Evolutionary conservation across 2,329 filamentous ascomycete genomes (phyloP), one percentile per base, ranked within the genome.

Genomic region (Biscogniauxia mediterranea): DNA sequence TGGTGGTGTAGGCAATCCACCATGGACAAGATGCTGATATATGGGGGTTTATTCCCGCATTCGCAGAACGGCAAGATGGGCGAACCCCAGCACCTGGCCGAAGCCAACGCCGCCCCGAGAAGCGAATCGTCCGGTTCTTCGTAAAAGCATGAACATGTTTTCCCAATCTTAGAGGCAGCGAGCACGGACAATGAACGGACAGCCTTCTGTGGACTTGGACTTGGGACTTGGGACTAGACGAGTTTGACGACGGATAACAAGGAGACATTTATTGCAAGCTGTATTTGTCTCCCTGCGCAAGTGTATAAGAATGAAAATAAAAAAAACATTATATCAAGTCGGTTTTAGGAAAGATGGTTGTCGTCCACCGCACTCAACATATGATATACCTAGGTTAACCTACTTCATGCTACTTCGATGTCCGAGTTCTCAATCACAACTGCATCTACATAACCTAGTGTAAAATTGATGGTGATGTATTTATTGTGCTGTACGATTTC

Each of bases 21-120:
- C 5, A 66, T 58, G 66, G 65, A 56, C 26, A 26, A 56, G 61
- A 65, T 67, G 66, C 77, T 79, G 70, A 78, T 69, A n/a, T 5
- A 46, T 46, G 38, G 56, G 56, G 66, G 55, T 55, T 68, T 66
- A 73, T 69, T 55, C 69, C 75, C 74, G 72, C 75, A 72, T 50
- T 56, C 63, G 78, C 79, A 98, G 95, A 92, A 93, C 82, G 95
- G 95, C 84, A 97, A 97, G 88, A 92, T 96, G 83, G 90, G 92
- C 77, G 94, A 98, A 54, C 70, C 83, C 75, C 91, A 91, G 86
- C 87, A 83, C 76, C 81, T 97, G 69, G 86, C 78, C 58, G 77
- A 83, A 51, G 84, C 83, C 73, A 86, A 85, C 75, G 73, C 76
- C 57, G 75, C 75, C 52, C 70, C 77, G 23, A 69, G 69, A 42